phyloP scores from a whole-genome alignment of 345 rosid species.

The Salix viminalis region DNA sequence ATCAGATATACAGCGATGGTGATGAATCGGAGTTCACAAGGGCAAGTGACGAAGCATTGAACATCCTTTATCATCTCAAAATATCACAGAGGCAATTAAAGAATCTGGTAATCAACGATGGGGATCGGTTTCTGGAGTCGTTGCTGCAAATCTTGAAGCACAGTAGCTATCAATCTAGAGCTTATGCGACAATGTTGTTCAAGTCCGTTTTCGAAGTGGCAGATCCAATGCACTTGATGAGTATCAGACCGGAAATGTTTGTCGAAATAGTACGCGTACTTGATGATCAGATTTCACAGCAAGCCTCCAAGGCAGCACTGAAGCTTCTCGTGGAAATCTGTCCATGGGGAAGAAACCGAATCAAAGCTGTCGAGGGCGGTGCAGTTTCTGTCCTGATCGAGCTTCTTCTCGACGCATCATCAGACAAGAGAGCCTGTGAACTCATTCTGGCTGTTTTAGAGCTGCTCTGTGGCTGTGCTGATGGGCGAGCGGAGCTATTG shows the following conservation, averaged over 20 bases:
- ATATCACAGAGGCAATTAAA: slow-evolving; percentile 25
- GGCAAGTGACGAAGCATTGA: slow-evolving; percentile 41
- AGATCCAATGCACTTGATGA: slow-evolving; percentile 49
- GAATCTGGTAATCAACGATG: slow-evolving; percentile 14
- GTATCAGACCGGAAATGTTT: slow-evolving; percentile 35
- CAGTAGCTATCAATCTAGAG: slow-evolving; percentile 46
- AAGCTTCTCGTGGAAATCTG: slow-evolving; percentile 39
- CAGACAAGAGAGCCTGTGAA: slow-evolving; percentile 45
- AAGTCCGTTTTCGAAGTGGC: slow-evolving; percentile 48
- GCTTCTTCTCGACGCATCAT: slow-evolving; percentile 55
- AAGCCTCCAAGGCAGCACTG: slow-evolving; percentile 59
- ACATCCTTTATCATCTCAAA: slow-evolving; percentile 33
- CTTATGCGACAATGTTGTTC: slow-evolving; percentile 42
- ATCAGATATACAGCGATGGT: not conserved
- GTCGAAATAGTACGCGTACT: slow-evolving; percentile 46
- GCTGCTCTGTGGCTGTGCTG: slow-evolving; percentile 51
- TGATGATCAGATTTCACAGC: slow-evolving; percentile 48
- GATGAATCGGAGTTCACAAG: slow-evolving; percentile 4
- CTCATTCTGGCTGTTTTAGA: slow-evolving; percentile 40
- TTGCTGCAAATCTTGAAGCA: slow-evolving; percentile 46
- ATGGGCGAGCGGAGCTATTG: slow-evolving; percentile 55
- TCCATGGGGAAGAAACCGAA: slow-evolving; percentile 70
- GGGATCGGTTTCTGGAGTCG: slow-evolving; percentile 28
- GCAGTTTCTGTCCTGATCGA: slow-evolving; percentile 48
- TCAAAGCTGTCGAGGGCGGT: slow-evolving; percentile 59